Evolutionary conservation across 2,329 filamentous ascomycete species (phyloP).

Genomic region (Pseudogymnoascus sp.): DNA sequence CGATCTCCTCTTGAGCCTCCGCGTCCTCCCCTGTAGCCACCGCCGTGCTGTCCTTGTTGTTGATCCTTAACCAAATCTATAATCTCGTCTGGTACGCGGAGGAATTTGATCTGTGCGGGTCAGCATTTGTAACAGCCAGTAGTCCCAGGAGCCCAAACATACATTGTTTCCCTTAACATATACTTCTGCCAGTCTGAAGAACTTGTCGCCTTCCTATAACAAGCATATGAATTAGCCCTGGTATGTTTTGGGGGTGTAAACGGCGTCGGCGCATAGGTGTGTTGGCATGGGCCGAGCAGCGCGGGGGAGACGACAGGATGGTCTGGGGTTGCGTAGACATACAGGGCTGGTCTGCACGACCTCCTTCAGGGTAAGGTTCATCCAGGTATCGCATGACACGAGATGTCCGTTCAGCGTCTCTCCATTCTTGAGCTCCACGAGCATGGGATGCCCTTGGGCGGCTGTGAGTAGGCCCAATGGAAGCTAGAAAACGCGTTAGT

Average conservation of each 20-base stretch:
- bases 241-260: background rate
- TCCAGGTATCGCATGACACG: conserved; percentile 97
- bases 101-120: conserved; percentile 79
- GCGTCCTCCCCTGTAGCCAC: conserved; percentile 58
- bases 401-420: conserved; percentile 96
- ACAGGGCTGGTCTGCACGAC: conserved; percentile 91
- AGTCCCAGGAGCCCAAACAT: conserved; percentile 19
- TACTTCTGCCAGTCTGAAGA: conserved; percentile 83
- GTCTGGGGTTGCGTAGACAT: conserved; percentile 23
- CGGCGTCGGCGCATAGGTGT: background rate
- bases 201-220: conserved; percentile 80
- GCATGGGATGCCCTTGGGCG: conserved; percentile 95
- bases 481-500: conserved; percentile 37
- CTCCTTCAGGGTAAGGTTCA: conserved; percentile 96
- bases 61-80: conserved; percentile 91
- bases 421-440: conserved; percentile 94
- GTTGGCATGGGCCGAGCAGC: background rate
- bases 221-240: background rate
- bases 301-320: background rate
- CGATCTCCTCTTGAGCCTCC: conserved; percentile 49
- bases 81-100: conserved; percentile 92
- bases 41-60: conserved; percentile 62
- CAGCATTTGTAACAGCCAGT: background rate
- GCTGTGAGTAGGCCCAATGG: conserved; percentile 82
- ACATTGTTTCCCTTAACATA: conserved; percentile 98